These are phyloP conservation scores for Rhynchosporium graminicola DNA, from an alignment of 2,329 filamentous ascomycete genomes.

Conservation along the genomic window DNA sequence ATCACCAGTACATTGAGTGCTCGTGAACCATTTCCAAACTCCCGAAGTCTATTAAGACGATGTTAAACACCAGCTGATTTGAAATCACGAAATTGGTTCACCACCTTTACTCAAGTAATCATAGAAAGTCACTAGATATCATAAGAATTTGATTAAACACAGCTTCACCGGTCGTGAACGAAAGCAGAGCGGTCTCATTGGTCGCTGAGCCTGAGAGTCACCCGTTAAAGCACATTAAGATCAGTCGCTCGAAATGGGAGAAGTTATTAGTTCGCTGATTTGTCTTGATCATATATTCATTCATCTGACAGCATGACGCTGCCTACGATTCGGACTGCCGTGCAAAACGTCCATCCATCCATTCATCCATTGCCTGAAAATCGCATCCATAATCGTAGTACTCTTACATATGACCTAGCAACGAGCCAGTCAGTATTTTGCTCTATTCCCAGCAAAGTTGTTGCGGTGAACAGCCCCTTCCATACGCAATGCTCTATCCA, in stretches of 20 bases:
- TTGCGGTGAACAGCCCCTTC: neutral
- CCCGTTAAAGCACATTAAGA: too few species aligned
- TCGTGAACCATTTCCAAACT: too few species aligned
- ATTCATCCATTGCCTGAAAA: constrained; percentile 4
- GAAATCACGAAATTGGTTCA: too few species aligned
- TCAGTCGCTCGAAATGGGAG: neutral
- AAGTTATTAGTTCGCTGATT: neutral
- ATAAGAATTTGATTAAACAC: too few species aligned
- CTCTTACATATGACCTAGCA: constrained; percentile 16
- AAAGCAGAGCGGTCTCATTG: too few species aligned
- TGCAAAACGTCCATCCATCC: constrained; percentile 3
- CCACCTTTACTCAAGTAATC: too few species aligned
- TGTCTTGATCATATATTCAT: constrained; percentile 7
- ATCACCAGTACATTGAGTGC: neutral
- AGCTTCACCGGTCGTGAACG: too few species aligned
- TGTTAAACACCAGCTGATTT: too few species aligned
- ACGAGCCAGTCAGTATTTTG: neutral
- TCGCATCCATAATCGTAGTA: constrained; percentile 8
- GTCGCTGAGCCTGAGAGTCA: too few species aligned
- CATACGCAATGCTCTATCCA: constrained; percentile 11
- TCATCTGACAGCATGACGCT: neutral
- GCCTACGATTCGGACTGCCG: neutral
- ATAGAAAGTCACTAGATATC: too few species aligned
- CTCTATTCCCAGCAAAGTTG: neutral
- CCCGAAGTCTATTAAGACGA: too few species aligned